A percentile compares a stretch with the other conserved stretches of the same genome.
Conservation (phyloP, 1,284 basidiomycete species). For the Schizopora paradoxa region DNA sequence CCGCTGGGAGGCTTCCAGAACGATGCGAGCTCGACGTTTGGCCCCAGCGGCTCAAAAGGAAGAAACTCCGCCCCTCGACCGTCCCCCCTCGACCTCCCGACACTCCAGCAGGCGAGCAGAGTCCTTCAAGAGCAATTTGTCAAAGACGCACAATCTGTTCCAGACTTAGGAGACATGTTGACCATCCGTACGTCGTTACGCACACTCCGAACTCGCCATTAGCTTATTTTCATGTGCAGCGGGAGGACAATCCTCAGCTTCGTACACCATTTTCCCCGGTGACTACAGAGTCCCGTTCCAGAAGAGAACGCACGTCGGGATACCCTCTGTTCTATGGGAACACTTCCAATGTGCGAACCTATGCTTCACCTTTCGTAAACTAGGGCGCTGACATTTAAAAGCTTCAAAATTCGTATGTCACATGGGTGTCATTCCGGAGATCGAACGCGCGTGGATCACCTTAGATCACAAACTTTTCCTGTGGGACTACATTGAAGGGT, state of each 20-base stretch:
- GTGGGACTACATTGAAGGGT: slow-evolving; percentile 96
- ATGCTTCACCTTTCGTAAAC: neutral
- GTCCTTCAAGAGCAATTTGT: slow-evolving; percentile 61
- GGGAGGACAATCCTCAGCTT: slow-evolving; percentile 58
- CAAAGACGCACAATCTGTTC: slow-evolving; percentile 67
- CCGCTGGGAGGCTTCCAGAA: slow-evolving; percentile 10
- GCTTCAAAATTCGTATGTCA: slow-evolving; percentile 29
- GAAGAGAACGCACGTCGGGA: slow-evolving; percentile 66
- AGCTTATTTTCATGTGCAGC: slow-evolving; percentile 33
- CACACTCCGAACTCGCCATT: slow-evolving; percentile 10
- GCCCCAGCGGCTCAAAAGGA: slow-evolving; percentile 16
- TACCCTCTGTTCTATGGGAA: slow-evolving; percentile 82
- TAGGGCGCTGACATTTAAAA: slow-evolving; percentile 39
- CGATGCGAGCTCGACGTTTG: neutral
- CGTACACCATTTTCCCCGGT: slow-evolving; percentile 73
- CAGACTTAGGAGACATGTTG: slow-evolving; percentile 65
- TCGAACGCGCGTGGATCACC: slow-evolving; percentile 93
- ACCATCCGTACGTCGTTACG: slow-evolving; percentile 43
- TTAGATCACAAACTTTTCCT: slow-evolving; percentile 93
- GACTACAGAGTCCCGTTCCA: slow-evolving; percentile 78
- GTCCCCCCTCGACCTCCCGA: slow-evolving; percentile 48
- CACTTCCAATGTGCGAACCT: slow-evolving; percentile 65
- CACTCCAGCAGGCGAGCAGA: slow-evolving; percentile 60
- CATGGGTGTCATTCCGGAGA: slow-evolving; percentile 92
- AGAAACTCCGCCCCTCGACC: slow-evolving; percentile 21